Evolutionary conservation across 1,139 yeast species (phyloP), one percentile per base, ranked within the genome.

Genomic region (Sugiyamaella japonica): DNA sequence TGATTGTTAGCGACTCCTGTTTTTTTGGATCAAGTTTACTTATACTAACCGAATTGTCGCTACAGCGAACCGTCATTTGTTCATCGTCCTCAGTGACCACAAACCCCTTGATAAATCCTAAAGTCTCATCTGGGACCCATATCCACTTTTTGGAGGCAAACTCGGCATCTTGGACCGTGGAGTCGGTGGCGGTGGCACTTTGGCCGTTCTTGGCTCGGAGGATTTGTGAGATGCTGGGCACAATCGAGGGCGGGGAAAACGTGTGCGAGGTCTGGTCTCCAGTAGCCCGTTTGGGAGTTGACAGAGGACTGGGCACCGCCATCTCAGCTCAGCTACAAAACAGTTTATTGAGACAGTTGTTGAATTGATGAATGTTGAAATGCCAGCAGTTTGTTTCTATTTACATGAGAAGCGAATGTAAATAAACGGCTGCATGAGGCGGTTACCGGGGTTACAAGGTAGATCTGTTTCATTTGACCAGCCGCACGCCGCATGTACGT

Each of bases 81-180:
- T 78, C 76, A 41, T 76, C 78, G 25, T 25, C n/a, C 59, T 82
- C 64, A n/a, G 61, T 84, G 5, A 81, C 73, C 43, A 90, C 76
- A 63, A 81, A 81, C 1, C 93, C 98, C 64, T 84, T 85, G 42
- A 79, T 74, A 70, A 88, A 91, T 13, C 86, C 81, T 31, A 77
- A 73, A 43, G 74, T 75, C n/a, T 75, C 74, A 66, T 87, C 90
- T 1, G 95, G 88, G 13, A 89, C 78, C 97, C 97, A 90, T 4
- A 89, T 95, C 81, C 86, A 82, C 62, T 76, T 79, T 61, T 77
- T 81, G 55, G 82, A 73, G 54, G 80, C 76, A 65, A 78, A 79
- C 56, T 78, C 83, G 48, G 81, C 82, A 60, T 76, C 80, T 48
- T 67, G 52, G n/a, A 49, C 42, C 9, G 52, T 49, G 25, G 54